A percentile compares a stretch with the other conserved stretches of the same genome.
phyloP scores from a whole-genome alignment of 2,329 filamentous ascomycete genomes.

The Lachnellula arida region DNA sequence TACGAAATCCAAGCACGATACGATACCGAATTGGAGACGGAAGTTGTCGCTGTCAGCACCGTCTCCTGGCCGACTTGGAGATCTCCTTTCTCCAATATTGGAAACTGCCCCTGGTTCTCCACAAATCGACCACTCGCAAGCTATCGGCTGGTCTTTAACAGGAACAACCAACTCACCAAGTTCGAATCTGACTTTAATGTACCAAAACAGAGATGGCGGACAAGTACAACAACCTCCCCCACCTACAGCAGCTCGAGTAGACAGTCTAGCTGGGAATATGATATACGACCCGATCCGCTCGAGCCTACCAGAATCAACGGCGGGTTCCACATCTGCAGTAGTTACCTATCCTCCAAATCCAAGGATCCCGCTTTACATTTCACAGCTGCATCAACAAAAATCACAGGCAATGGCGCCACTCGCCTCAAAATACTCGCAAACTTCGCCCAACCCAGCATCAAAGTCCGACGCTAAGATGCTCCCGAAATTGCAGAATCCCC shows the following conservation, averaged over 20 bases:
- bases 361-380: slow-evolving; percentile 34
- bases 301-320: slow-evolving; percentile 44
- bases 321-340: slow-evolving; percentile 44
- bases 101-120: slow-evolving; percentile 45
- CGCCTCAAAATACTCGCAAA: slow-evolving; percentile 31
- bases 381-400: slow-evolving; percentile 34
- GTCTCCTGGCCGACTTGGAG: slow-evolving; percentile 17
- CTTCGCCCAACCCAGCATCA: slow-evolving; percentile 32
- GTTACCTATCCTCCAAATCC: slow-evolving; percentile 8
- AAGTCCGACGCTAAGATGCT: slow-evolving; percentile 44
- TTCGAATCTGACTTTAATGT: slow-evolving; percentile 77
- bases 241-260: slow-evolving; percentile 34
- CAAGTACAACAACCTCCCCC: slow-evolving; percentile 10
- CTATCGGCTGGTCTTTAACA: slow-evolving; percentile 82
- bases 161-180: slow-evolving; percentile 82
- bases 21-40: slow-evolving; percentile 35
- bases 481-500: slow-evolving; percentile 43
- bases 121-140: slow-evolving; percentile 42
- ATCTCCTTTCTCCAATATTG: slow-evolving; percentile 40
- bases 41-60: slow-evolving; percentile 22
- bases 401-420: slow-evolving; percentile 28
- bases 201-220: slow-evolving; percentile 35
- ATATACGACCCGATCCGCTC: slow-evolving; percentile 56
- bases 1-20: slow-evolving; percentile 49
- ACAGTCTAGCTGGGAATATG: slow-evolving; percentile 45